Evolutionary conservation across 257 asterid species (phyloP).

Genomic region (Eustoma russellianum): DNA sequence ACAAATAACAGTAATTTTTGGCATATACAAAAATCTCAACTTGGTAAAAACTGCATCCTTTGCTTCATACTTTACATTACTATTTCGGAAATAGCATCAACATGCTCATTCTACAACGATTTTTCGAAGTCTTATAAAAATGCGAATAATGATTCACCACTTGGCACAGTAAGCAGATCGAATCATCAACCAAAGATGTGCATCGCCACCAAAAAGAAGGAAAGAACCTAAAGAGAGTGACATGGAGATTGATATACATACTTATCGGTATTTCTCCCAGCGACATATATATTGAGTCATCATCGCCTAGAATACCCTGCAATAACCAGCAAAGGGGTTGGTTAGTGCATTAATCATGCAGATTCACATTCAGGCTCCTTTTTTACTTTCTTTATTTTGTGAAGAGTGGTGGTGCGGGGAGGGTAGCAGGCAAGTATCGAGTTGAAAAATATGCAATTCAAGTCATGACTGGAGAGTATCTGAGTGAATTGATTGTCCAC

Average conservation of each 20-base stretch:
- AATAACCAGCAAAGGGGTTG: conserved; percentile 13
- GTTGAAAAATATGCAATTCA: conserved; percentile 1
- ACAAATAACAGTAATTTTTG: neutral
- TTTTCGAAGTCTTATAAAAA: neutral
- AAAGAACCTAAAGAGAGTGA: neutral
- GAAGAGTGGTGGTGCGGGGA: neutral
- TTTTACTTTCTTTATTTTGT: too few relatives aligned
- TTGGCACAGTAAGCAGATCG: neutral
- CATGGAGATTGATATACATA: conserved; percentile 27
- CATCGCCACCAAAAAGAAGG: neutral
- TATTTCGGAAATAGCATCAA: neutral
- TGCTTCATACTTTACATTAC: neutral
- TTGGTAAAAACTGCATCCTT: neutral
- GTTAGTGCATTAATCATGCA: too few relatives aligned
- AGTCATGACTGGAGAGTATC: conserved; percentile 1
- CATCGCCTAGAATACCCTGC: conserved; percentile 94
- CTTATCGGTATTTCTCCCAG: conserved; percentile 91
- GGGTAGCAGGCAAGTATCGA: conserved; percentile 1
- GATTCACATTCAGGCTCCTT: too few relatives aligned
- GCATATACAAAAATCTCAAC: neutral
- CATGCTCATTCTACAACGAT: neutral
- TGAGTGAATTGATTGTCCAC: too few relatives aligned
- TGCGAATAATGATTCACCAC: neutral
- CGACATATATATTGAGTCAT: conserved; percentile 89
- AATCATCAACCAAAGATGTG: conserved; percentile 2